Conservation (phyloP, 2,329 filamentous ascomycete genomes). For the Rhytidhysteron rufulum region DNA sequence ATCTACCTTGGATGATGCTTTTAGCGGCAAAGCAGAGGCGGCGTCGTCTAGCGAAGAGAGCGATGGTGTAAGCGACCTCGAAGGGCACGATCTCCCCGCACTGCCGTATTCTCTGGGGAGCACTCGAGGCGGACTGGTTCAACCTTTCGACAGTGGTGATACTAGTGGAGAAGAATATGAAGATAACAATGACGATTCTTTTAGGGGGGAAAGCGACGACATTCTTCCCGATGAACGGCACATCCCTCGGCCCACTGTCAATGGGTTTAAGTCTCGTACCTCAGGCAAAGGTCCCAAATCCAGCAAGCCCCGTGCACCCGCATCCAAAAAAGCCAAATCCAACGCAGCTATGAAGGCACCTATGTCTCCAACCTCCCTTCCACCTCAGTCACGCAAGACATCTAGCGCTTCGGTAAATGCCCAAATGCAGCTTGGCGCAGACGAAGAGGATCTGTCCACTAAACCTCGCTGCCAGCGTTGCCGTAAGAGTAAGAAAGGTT, state of each 20-base stretch:
- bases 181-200: slow-evolving; percentile 48
- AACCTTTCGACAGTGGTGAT: slow-evolving; percentile 48
- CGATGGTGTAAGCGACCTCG: slow-evolving; percentile 69
- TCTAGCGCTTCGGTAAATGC: slow-evolving; percentile 68
- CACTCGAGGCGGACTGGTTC: slow-evolving; percentile 28
- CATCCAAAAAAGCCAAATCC: slow-evolving; percentile 52
- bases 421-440: slow-evolving; percentile 58
- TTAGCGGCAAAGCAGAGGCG: slow-evolving; percentile 83
- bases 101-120: slow-evolving; percentile 23
- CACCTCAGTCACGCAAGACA: slow-evolving; percentile 68
- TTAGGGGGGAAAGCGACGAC: slow-evolving; percentile 55
- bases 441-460: slow-evolving; percentile 87
- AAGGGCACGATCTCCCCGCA: slow-evolving; percentile 45
- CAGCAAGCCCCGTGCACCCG: slow-evolving; percentile 38
- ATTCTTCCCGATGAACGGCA: slow-evolving; percentile 34
- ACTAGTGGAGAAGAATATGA: slow-evolving; percentile 61
- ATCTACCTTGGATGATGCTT: slow-evolving; percentile 88
- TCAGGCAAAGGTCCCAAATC: slow-evolving; percentile 36
- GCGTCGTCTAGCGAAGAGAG: slow-evolving; percentile 50
- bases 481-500: slow-evolving; percentile 99
- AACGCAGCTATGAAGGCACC: slow-evolving; percentile 39
- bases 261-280: slow-evolving; percentile 30
- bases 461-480: slow-evolving; percentile 97
- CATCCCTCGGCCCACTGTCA: slow-evolving; percentile 40
- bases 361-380: slow-evolving; percentile 59